phyloP scores from a whole-genome alignment of 257 asterid genomes.

The Cinchona pubescens region DNA sequence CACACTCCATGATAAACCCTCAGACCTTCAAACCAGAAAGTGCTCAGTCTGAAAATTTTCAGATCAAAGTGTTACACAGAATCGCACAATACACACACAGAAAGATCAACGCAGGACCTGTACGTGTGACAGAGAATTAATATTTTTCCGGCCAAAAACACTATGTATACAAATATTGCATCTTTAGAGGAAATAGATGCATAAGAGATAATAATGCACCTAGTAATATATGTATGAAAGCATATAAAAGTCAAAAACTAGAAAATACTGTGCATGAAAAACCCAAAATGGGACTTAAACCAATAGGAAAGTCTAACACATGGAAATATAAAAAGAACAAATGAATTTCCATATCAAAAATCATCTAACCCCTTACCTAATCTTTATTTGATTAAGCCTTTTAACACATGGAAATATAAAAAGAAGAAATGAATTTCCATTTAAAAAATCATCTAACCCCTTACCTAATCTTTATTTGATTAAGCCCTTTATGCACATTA shows the following conservation, averaged over 20 bases:
- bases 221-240: conserved; percentile 4
- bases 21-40: conserved; percentile 19
- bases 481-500: conserved; percentile 4
- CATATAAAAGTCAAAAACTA: conserved; percentile 14
- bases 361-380: not conserved
- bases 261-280: conserved; percentile 7
- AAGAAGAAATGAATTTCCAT: not conserved
- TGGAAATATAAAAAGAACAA: not conserved
- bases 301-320: not conserved
- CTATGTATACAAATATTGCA: not conserved
- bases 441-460: not conserved
- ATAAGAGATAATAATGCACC: conserved; percentile 9
- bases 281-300: not conserved
- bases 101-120: not conserved
- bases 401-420: not conserved
- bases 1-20: conserved; percentile 33
- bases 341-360: not conserved
- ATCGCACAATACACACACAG: not conserved
- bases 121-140: not conserved
- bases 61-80: not conserved
- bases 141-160: not conserved
- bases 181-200: not conserved
- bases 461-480: not conserved
- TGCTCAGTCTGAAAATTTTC: conserved; percentile 21
- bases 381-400: not conserved